Percentiles rank a stretch among this genome's conserved stretches.
phyloP scores from a whole-genome alignment of 805 yeast species.

The Yarrowia alimentaria region DNA sequence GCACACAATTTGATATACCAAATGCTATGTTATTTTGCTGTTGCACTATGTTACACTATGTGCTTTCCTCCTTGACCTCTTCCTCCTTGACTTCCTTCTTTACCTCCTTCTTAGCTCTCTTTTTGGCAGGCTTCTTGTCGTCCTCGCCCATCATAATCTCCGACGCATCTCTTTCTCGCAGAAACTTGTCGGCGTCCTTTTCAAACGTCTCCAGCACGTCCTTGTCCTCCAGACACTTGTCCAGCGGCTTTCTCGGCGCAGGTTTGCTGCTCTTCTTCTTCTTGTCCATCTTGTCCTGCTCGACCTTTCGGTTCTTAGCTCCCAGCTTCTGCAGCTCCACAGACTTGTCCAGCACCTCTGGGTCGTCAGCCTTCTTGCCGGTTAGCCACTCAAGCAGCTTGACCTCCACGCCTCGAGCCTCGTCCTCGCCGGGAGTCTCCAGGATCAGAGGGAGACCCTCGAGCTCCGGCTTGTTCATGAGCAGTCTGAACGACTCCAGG shows the following conservation, averaged over 20 bases:
- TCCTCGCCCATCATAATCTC: slow-evolving; percentile 10
- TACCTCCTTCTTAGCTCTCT: slow-evolving; percentile 11
- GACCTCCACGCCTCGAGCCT: slow-evolving; percentile 71
- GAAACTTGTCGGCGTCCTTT: slow-evolving; percentile 12
- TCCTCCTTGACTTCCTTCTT: slow-evolving; percentile 17
- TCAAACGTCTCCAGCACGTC: slow-evolving; percentile 1
- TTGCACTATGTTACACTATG: not conserved
- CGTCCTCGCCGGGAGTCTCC: slow-evolving; percentile 70
- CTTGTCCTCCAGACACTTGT: slow-evolving; percentile 17
- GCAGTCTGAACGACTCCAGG: slow-evolving; percentile 72
- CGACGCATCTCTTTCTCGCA: slow-evolving; percentile 5
- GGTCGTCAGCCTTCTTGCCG: slow-evolving; percentile 53
- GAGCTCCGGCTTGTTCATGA: slow-evolving; percentile 67
- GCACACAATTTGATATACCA: not conserved
- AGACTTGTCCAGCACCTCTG: slow-evolving; percentile 52
- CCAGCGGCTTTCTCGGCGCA: slow-evolving; percentile 52
- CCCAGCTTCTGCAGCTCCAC: slow-evolving; percentile 59
- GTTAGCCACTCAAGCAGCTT: slow-evolving; percentile 75
- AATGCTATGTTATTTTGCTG: not conserved
- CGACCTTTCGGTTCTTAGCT: slow-evolving; percentile 65
- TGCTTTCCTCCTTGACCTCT: slow-evolving; percentile 9
- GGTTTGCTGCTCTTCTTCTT: slow-evolving; percentile 66
- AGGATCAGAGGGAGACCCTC: slow-evolving; percentile 71
- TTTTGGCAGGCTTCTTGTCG: slow-evolving; percentile 4
- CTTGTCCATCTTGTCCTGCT: slow-evolving; percentile 60